A percentile compares a stretch with the other conserved stretches of the same genome.
phyloP scores from a whole-genome alignment of 805 yeast species.

The Spathaspora sp. region DNA sequence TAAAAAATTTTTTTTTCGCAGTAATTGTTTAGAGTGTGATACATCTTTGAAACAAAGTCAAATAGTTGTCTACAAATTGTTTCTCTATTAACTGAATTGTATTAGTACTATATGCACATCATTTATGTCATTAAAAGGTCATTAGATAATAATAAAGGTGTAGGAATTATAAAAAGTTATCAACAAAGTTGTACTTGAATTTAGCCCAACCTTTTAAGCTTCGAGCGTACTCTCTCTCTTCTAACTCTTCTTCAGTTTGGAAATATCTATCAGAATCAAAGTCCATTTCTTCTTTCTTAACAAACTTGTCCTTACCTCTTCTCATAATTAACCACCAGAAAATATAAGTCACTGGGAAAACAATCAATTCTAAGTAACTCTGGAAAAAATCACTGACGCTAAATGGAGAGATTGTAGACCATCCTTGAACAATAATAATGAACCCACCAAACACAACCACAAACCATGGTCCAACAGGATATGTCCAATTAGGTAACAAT shows the following conservation, averaged over 20 bases:
- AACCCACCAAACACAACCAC: conserved; percentile 39
- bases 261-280: conserved; percentile 49
- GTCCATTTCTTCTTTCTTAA: conserved; percentile 47
- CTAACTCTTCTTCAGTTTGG: conserved; percentile 47
- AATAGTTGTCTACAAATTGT: not conserved
- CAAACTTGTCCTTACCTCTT: conserved; percentile 38
- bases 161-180: conserved; percentile 20
- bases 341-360: conserved; percentile 43
- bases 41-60: not conserved
- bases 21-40: not conserved
- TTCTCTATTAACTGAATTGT: not conserved
- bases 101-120: not conserved
- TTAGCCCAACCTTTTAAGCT: conserved; percentile 43
- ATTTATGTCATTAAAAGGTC: not conserved
- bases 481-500: conserved; percentile 45
- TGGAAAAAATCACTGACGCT: conserved; percentile 38
- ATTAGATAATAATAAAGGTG: not conserved
- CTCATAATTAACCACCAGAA: conserved; percentile 45
- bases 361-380: conserved; percentile 42
- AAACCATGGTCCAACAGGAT: conserved; percentile 51
- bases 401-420: conserved; percentile 49
- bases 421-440: conserved; percentile 51
- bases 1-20: conserved; percentile 1
- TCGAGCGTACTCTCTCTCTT: conserved; percentile 33
- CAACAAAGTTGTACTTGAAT: conserved; percentile 27